Evolutionary conservation across 2,329 filamentous ascomycete species (phyloP), one percentile per base, ranked within the genome.

Genomic region (Aspergillus novofumigatus): DNA sequence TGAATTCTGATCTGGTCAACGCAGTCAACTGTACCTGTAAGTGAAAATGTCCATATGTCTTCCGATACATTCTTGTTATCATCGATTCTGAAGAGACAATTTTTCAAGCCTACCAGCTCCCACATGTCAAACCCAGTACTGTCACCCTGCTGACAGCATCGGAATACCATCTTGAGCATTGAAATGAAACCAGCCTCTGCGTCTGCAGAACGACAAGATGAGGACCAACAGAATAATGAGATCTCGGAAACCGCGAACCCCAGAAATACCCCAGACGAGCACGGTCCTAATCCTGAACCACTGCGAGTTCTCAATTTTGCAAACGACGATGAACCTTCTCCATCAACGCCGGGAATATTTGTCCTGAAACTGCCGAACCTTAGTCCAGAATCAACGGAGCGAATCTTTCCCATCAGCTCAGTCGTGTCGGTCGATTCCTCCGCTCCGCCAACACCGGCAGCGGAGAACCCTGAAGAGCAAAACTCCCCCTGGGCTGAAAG

Each of bases 321-420:
- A 38, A 63, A 61, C 51, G 61, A 56, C 3, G 59, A 66, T 20
- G 49, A 60, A 20, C 60, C 57, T 1, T 58, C 59, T 0, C 53
- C 64, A 20, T 56, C 61, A 0, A 60, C 62, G 38, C 44, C 62
- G 0, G 35, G 54, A 20, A 56, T 62, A n/a, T 48, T 62, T 4
- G 63, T 58, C 32, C 48, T 67, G 41, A 65, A 64, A 20, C 55
- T 72, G 5, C 67, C 69, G 21, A 60, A 60, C 7, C 53, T 74
- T 14, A 68, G 69, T 48, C 67, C 64, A 10, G 67, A 69, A 5
- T 65, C 67, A 2, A 63, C 77, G 38, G 82, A 92, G 67, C 83
- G 88, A 52, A 87, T 93, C n/a, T 93, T 90, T 56, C 90, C 90
- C 17, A 89, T 93, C 32, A 84, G 88, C 51, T 92, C 89, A 11